Conservation (phyloP, 1,284 basidiomycete species). For the Cutaneotrichosporon arboriforme region DNA sequence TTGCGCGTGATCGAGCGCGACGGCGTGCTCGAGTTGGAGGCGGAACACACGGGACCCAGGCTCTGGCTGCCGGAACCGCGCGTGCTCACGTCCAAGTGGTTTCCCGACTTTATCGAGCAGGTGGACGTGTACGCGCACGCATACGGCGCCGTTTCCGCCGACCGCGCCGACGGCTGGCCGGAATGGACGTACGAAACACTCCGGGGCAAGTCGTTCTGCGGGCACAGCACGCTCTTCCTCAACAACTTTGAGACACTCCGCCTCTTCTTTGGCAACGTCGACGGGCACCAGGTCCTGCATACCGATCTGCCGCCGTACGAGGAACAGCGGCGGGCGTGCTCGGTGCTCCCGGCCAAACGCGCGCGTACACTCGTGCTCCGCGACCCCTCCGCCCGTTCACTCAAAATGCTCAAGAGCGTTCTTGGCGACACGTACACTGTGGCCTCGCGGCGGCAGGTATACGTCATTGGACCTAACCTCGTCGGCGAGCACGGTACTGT, state of each 20-base stretch:
- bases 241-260: not conserved
- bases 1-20: not conserved
- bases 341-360: not conserved
- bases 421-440: not conserved
- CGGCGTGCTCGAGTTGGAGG: not conserved
- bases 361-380: not conserved
- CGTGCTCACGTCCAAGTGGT: not conserved
- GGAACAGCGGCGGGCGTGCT: not conserved
- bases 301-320: not conserved
- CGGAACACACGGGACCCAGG: not conserved
- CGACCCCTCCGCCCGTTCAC: not conserved
- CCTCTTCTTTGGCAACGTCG: not conserved
- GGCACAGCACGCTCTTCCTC: not conserved
- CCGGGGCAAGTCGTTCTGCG: not conserved
- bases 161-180: too few species aligned
- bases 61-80: not conserved
- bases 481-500: not conserved
- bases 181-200: not conserved
- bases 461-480: not conserved
- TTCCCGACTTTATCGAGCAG: not conserved
- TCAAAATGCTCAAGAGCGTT: not conserved
- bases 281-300: not conserved
- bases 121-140: conserved; percentile 1
- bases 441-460: not conserved
- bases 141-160: not conserved